phyloP scores from a whole-genome alignment of 2,329 filamentous ascomycete species.

The Helicocarpus griseus region DNA sequence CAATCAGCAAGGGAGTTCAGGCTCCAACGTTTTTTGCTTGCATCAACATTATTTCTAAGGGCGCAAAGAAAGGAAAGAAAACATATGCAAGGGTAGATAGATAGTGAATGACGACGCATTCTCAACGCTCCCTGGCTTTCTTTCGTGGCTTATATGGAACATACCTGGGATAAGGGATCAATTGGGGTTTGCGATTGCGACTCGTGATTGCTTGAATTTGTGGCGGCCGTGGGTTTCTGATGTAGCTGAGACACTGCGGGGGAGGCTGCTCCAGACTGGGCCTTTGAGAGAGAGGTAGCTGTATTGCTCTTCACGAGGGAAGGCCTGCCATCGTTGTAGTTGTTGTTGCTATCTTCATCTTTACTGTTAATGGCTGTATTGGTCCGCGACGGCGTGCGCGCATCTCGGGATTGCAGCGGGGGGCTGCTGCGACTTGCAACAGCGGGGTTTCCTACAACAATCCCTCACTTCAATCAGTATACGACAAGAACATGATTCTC shows the following conservation, averaged over 20 bases:
- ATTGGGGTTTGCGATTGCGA: conserved; percentile 27
- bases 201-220: neutral
- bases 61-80: conserved; percentile 2
- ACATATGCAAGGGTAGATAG: conserved; percentile 2
- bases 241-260: neutral
- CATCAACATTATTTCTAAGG: too few relatives aligned
- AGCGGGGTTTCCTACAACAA: neutral
- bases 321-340: neutral
- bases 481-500: neutral
- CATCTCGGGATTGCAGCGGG: neutral
- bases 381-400: neutral
- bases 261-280: neutral
- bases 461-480: neutral
- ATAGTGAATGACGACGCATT: neutral
- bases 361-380: neutral
- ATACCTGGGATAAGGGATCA: conserved; percentile 59
- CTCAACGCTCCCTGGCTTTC: neutral
- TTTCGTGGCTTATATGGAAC: conserved; percentile 13
- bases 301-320: neutral
- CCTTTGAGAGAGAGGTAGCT: neutral
- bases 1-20: neutral
- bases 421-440: neutral
- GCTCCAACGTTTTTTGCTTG: neutral
- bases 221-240: neutral
- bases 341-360: neutral